Evolutionary conservation across 352 stramenopile genomes (phyloP), one percentile per base, ranked within the genome.

Genomic region (Elongisporangium undulatum): DNA sequence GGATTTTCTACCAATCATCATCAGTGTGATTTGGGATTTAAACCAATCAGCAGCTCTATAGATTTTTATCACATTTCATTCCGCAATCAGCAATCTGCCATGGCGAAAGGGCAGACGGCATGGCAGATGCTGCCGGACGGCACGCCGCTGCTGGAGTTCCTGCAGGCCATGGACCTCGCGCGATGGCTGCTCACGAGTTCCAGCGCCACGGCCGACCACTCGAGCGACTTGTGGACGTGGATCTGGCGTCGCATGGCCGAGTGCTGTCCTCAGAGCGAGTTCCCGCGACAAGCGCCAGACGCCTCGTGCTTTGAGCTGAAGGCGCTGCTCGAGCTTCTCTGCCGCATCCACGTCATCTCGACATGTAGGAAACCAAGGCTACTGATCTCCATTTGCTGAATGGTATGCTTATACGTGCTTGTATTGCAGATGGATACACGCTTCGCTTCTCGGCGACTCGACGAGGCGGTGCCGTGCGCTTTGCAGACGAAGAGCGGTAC

Each of bases 141-240:
- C 49, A 29, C 70, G 24, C 71, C 74, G 23, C 57, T 87, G n/a
- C 69, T 90, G 12, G 75, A 86, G 38, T 87, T 86, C 61, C 61
- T 89, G 21, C 61, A 83, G 23, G 62, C 74, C 0, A 61, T 55
- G 13, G 64, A 75, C 23, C 56, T 82, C 5, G 71, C 73, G 16
- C 58, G 56, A 66, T 72, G 45, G 68, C 66, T 6, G 61, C 72
- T 5, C 66, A 74, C 23, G 69, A 79, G 54, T 12, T 53, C 15
- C 51, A 68, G 56, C 51, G 56, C 4, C 55, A 55, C 34, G n/a
- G 17, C 5, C 7, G 62, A 76, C n/a, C 62, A 69, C 45, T 60
- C 58, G 29, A 64, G 55, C 1, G 68, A 58, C 23, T 65, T 83
- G 63, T 79, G 75, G 71, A 73, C 74, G 56, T 85, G 67, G 69